Evolutionary conservation across 768 basidiomycete genomes (phyloP).

Genomic region (Pisolithus microcarpus): DNA sequence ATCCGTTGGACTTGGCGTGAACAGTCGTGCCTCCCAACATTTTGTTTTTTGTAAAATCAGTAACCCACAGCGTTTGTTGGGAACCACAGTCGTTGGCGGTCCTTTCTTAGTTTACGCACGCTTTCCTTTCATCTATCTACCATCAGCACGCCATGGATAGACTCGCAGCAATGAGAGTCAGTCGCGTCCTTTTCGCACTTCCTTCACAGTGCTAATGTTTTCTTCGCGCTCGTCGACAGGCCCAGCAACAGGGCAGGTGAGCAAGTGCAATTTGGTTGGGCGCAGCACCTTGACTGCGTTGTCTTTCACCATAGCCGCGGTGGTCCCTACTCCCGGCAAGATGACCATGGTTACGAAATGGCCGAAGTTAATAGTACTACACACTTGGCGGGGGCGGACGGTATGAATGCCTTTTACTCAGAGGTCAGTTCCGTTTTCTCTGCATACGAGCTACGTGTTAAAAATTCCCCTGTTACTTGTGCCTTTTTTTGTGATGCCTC

Average conservation of each 20-base stretch:
- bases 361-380: conserved; percentile 55
- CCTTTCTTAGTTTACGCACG: background rate
- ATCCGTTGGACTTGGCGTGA: background rate
- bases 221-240: conserved; percentile 32
- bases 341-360: conserved; percentile 60
- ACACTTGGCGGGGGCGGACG: conserved; percentile 42
- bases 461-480: background rate
- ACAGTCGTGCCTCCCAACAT: no score
- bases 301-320: conserved; percentile 28
- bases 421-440: conserved; percentile 44
- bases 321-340: conserved; percentile 66
- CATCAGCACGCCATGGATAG: conserved; percentile 61
- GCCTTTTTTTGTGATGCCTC: background rate
- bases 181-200: conserved; percentile 13
- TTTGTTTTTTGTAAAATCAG: no score
- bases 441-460: background rate
- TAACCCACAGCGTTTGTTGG: no score
- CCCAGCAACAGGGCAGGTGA: conserved; percentile 57
- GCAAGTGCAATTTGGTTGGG: conserved; percentile 22
- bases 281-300: conserved; percentile 1
- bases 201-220: conserved; percentile 4
- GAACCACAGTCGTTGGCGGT: no score
- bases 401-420: conserved; percentile 64
- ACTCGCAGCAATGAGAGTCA: conserved; percentile 79
- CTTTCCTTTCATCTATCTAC: conserved; percentile 26